Base-by-base conservation (phyloP, 768 basidiomycete species). In the Russula sp. region DNA sequence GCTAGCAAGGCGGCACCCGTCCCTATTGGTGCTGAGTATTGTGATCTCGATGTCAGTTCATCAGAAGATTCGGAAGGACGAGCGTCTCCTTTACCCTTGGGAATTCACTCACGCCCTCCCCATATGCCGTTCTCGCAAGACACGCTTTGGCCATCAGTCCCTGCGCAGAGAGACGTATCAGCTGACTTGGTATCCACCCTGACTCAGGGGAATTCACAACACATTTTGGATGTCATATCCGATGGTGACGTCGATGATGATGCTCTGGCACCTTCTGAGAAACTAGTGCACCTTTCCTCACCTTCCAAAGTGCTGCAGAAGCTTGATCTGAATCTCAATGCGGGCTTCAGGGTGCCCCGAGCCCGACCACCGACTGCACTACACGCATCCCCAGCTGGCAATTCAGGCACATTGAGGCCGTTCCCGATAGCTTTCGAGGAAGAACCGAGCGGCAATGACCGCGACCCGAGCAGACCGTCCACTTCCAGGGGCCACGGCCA, bases 361-460 rank as follows among this genome's bases (percentile, higher is more conserved):
- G 62, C 31, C 5, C 16, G 2, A 10, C 5, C 37, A n/a, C 14
- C 44, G 5, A 47, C 20, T 20, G 22, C 34, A 13, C n/a, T 55
- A 18, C 8, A 6, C n/a, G 37, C 45, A 31, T 45, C 52, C 20
- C 9, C 45, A 8, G 16, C 27, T 11, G 10, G 27, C 47, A 47
- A n/a, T 14, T 31, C 40, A 9, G 40, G 44, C 16, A 16, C n/a
- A 9, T 40, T 22, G n/a, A 52, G 45, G 47, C 59, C 63, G 22
- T 60, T 60, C 54, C 63, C 63, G 1, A 39, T 64, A 3, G 59
- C 63, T 32, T 60, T 64, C 10, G 63, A 60, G 42, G 58, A 32
- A 55, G 63, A 50, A 49, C 50, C 40, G 18, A 55, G 47, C 22
- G 63, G 55, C 1, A 31, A 31, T 31, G 63, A 47, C 27, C 9